Base-by-base conservation (phyloP, 1,284 basidiomycete genomes). In the Vanrija humicola region DNA sequence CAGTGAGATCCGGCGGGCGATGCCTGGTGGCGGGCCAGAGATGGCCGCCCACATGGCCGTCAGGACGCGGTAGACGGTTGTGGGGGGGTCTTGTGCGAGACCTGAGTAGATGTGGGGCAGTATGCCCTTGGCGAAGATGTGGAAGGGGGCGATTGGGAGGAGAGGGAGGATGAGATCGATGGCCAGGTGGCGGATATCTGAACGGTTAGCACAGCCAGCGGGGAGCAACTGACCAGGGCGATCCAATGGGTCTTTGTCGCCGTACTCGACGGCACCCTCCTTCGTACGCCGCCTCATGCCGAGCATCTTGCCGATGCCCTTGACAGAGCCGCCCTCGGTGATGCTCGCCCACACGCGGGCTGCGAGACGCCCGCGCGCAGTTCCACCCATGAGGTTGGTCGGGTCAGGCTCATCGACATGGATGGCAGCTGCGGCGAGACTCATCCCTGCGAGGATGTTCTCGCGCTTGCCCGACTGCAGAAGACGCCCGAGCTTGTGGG, bases 161-260 rank as follows among this genome's bases (percentile, higher is more conserved):
- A 76, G 65, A 6, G 76, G 72, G 8, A 69, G 64, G 23, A 78
- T 64, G 38, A 75, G 58, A 12, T 69, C 64, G 21, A 78, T 57
- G 14, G 69, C 64, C 10, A 74, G 64, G 58, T 76, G 73, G 25
- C 76, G 69, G 43, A 76, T 75, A 52, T 76, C 75, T 64, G 28
- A 10, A 7, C 28, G 10, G 28, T 28, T 28, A 28, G 28, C 28
- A 28, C 28, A 28, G 28, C 28, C 28, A 28, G 21, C 28, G n/a
- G n/a, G n/a, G n/a, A n/a, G n/a, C 6, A 7, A 28, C 28, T 28
- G 28, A 28, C 28, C 28, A 8, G 64, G 68, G 52, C 65, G 67
- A 54, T 77, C 72, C 28, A 73, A 51, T 0, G 74, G 73, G 53
- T 76, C 74, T 19, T 59, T 59, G 38, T 65, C 58, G n/a, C 64